Base-by-base conservation (phyloP, 139 green algal genomes). In the Astrephomene gubernaculifera region DNA sequence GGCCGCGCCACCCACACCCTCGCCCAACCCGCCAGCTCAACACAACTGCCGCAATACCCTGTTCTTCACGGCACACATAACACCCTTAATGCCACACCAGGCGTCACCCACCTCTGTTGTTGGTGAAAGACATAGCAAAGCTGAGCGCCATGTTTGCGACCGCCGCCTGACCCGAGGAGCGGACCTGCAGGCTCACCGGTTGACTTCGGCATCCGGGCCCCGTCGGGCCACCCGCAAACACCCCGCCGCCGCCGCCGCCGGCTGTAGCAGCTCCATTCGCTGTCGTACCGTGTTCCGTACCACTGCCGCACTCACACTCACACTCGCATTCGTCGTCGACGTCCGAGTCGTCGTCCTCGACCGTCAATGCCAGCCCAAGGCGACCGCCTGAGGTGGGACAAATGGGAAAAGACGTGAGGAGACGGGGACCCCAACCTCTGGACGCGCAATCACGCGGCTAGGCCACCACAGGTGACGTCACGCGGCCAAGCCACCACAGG, bases 111-210 rank as follows among this genome's bases (percentile, higher is more conserved):
- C 75, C 78, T 43, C 41, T 25, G 0, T 74, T n/a, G 61, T 69
- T 76, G n/a, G 79, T 86, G 79, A 86, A 86, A 65, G n/a, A 54
- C 79, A 86, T 86, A 9, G 79, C 79, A 27, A 86, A 78, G 45
- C 39, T 67, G 27, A 86, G 49, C 35, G 79, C 79, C 65, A 84
- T 74, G 63, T 84, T 41, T 17, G n/a, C 8, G 7, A n/a, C n/a
- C 43, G 78, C 78, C 43, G 61, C 61, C 38, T 74, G 43, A 22
- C 43, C 43, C 5, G 76, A 70, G 10, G 78, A 63, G 4, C 31
- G n/a, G 19, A 74, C 43, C 43, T 74, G 43, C 38, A 84, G 63
- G 78, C 31, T 74, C 19, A 84, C 78, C 6, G 78, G 78, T 43
- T 52, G 38, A 63, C 61, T 75, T 61, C 76, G 76, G 2, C 29